Conservation (phyloP, 805 yeast species). For the Zygoascus ofunaensis region DNA sequence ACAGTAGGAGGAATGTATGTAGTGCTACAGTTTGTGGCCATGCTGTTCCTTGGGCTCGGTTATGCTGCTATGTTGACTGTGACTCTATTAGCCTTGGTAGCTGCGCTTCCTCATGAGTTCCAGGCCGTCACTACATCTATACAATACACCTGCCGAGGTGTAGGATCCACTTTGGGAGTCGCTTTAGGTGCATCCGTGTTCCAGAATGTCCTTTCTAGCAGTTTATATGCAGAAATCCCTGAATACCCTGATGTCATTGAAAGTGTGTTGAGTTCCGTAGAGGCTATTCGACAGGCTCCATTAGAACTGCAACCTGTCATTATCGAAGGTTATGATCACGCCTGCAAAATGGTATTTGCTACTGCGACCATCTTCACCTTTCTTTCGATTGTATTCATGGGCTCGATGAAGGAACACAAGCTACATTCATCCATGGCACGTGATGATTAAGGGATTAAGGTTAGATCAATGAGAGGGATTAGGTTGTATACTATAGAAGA, state of each 20-base stretch:
- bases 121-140: constrained; percentile 87
- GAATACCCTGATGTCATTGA: constrained; percentile 23
- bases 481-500: no score
- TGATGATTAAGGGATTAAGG: not conserved
- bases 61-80: constrained; percentile 62
- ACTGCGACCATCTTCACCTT: constrained; percentile 37
- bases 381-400: constrained; percentile 35
- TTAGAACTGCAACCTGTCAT: constrained; percentile 34
- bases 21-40: constrained; percentile 34
- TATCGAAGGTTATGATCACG: constrained; percentile 37
- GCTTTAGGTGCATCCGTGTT: constrained; percentile 59
- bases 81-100: constrained; percentile 63
- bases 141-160: constrained; percentile 78
- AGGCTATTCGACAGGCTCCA: constrained; percentile 43
- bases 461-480: no score
- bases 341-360: constrained; percentile 42
- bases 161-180: constrained; percentile 81
- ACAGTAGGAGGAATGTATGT: constrained; percentile 19
- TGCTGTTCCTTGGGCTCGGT: constrained; percentile 53
- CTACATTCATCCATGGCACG: constrained; percentile 35
- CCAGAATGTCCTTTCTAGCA: constrained; percentile 36
- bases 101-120: constrained; percentile 56
- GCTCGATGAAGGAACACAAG: constrained; percentile 47
- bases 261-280: constrained; percentile 43
- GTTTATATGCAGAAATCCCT: constrained; percentile 22